Evolutionary conservation across 2,329 filamentous ascomycete species (phyloP).

Genomic region (Ceratocystis variospora): DNA sequence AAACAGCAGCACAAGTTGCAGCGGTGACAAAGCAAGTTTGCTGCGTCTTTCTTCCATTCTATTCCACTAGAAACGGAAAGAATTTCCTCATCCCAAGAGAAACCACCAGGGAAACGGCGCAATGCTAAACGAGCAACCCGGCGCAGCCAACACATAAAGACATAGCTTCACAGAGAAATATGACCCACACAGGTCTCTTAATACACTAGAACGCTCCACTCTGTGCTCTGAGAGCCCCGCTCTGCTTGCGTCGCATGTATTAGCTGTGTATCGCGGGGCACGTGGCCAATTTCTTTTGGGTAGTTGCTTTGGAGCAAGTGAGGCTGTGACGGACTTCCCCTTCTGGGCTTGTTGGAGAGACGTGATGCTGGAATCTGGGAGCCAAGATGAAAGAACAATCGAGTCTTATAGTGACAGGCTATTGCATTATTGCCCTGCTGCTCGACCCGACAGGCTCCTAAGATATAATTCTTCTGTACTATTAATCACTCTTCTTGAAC

Average conservation of each 20-base stretch:
- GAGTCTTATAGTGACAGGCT: background rate
- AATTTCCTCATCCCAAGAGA: too few relatives aligned
- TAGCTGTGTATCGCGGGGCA: background rate
- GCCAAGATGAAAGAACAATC: background rate
- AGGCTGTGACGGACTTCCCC: background rate
- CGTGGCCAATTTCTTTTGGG: background rate
- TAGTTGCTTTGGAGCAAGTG: background rate
- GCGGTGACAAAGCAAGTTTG: too few relatives aligned
- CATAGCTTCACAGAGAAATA: background rate
- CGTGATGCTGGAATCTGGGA: background rate
- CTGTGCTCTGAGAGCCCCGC: background rate
- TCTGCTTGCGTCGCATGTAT: background rate
- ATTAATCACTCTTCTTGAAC: background rate
- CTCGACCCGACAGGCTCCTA: background rate
- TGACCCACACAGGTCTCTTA: background rate
- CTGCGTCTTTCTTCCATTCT: too few relatives aligned
- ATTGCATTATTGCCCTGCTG: background rate
- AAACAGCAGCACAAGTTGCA: background rate
- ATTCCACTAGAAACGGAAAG: too few relatives aligned
- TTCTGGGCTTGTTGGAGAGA: background rate
- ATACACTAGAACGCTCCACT: too few relatives aligned
- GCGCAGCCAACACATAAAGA: background rate
- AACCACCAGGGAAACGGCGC: too few relatives aligned
- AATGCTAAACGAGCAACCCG: background rate
- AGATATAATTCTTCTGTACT: background rate